Evolutionary conservation across 164 flowering plant species (phyloP), one percentile per base, ranked within the genome.

Genomic region (Stephania cephalantha): DNA sequence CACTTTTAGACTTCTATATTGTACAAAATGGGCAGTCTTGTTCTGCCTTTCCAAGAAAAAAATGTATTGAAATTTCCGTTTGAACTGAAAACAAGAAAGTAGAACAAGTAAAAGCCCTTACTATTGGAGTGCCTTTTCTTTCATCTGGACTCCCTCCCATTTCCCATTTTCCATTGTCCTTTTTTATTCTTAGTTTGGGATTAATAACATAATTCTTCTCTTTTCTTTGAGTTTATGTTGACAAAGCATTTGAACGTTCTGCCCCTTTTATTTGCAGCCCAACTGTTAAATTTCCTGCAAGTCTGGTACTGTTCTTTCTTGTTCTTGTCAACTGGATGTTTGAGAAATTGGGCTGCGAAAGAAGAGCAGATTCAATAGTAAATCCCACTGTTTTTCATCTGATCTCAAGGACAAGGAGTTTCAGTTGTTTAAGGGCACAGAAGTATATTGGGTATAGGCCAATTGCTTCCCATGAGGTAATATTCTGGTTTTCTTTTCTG

Each of bases 361-460:
- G 77, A 53, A 67, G 68, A 71, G 69, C 68, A 66, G 71, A 69
- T 75, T 73, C 72, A 78, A 12, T 69, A 64, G 77, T 85, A 46
- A 63, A 82, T 72, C 84, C 79, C 30, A 74, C 81, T 76, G 12
- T 82, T 58, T 77, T 87, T 78, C 83, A 85, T 18, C 61, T 84
- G 72, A 82, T 89, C 70, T 83, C 88, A 11, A 79, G 81, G 73
- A 90, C 84, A 7, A 85, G 87, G 77, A 95, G 94, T 46, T 93
- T 91, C 75, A 83, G 83, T 77, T 93, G 95, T 82, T 78, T 83
- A 66, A 87, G 85, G 55, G 95, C 99, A 72, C 83, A 88, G 69
- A 84, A 84, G 44, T 81, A 86, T 79, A 71, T 93, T 73, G 89
- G 89, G 18, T 93, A 95, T 83, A 81, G 95, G 65, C 95, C 99